These are phyloP conservation scores for Macrophomina phaseolina DNA, from an alignment of 2,329 filamentous ascomycete genomes.

Conservation along the genomic window DNA sequence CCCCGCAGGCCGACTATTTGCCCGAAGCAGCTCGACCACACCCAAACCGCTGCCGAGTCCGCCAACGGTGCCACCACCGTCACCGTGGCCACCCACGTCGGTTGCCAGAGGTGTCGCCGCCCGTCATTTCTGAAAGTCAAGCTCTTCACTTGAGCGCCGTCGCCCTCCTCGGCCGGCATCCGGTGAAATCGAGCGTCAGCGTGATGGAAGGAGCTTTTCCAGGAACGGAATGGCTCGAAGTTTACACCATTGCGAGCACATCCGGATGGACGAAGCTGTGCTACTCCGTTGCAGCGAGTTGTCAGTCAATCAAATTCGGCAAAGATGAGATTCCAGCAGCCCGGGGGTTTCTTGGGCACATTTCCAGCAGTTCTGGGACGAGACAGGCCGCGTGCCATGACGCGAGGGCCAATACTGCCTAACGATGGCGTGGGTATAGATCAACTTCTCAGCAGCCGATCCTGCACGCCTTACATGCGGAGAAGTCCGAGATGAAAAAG, in stretches of 20 bases:
- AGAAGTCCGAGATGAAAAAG: background rate
- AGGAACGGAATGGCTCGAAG: background rate
- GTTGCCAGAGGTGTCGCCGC: conserved; percentile 22
- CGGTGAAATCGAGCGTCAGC: background rate
- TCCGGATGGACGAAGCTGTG: background rate
- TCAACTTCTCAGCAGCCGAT: background rate
- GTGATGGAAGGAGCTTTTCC: background rate
- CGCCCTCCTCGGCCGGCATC: background rate
- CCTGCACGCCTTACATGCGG: background rate
- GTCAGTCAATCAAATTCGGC: background rate
- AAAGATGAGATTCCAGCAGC: no score
- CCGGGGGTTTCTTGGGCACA: no score
- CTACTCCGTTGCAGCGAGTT: no score
- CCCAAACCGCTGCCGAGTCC: conserved; percentile 4
- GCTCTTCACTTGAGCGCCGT: conserved; percentile 19
- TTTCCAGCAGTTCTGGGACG: no score
- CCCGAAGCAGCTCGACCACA: conserved; percentile 4
- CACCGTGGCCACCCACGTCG: conserved; percentile 25
- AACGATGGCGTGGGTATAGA: no score
- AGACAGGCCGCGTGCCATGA: background rate
- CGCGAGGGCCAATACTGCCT: background rate
- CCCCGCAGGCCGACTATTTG: conserved; percentile 18
- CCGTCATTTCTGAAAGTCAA: conserved; percentile 24
- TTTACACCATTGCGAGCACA: background rate
- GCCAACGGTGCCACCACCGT: conserved; percentile 18